Percentiles rank a stretch among this genome's conserved stretches.
Evolutionary conservation across 441 rosid species (phyloP).

Genomic region (Pelargonium cotyledonis): DNA sequence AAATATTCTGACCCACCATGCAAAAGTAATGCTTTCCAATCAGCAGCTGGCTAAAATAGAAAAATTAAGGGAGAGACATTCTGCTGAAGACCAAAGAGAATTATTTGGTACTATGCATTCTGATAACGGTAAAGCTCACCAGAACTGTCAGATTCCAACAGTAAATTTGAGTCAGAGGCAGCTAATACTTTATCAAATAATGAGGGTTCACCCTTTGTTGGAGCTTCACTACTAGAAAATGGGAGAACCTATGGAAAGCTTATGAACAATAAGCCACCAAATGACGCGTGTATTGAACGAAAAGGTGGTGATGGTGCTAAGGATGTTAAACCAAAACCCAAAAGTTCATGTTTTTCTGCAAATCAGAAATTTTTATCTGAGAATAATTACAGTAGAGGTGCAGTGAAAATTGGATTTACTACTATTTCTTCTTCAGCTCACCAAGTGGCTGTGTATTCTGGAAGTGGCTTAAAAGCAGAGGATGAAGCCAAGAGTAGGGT

Average conservation of each 20-base stretch:
- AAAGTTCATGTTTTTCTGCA: constrained; percentile 1
- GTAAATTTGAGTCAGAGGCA: background rate
- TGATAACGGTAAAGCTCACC: constrained; percentile 2
- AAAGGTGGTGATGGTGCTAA: background rate
- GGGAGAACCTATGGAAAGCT: too few species aligned
- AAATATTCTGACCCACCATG: constrained; percentile 71
- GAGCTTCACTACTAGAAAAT: too few species aligned
- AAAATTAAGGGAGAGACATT: constrained; percentile 50
- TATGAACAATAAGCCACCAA: too few species aligned
- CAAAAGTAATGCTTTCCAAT: constrained; percentile 41
- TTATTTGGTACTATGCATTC: background rate
- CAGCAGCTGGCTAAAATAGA: constrained; percentile 44
- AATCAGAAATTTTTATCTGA: background rate
- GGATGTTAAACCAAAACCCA: background rate
- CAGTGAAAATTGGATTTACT: background rate
- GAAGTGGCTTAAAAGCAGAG: background rate
- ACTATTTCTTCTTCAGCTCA: background rate
- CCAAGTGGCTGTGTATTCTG: background rate
- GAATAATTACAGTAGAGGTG: constrained; percentile 1
- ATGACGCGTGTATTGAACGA: too few species aligned
- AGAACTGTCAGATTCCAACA: background rate
- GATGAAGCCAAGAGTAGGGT: background rate
- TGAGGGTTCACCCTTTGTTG: background rate
- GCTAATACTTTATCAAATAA: background rate
- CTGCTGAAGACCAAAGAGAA: constrained; percentile 56